Base-by-base conservation (phyloP, 345 rosid species). In the Syzygium jambos region DNA sequence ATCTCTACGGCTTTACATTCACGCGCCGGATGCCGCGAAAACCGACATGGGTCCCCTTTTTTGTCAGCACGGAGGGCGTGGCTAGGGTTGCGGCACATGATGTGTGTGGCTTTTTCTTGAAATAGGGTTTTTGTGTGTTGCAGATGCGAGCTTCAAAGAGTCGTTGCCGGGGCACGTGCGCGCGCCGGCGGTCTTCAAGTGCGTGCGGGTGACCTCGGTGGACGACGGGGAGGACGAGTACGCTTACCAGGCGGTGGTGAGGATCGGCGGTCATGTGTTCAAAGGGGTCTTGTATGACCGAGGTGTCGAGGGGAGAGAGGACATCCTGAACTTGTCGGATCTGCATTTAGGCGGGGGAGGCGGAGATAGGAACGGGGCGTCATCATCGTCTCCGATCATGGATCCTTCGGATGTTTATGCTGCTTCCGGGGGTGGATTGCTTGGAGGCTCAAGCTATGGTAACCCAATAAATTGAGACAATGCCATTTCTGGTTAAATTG, bases 201-300 rank as follows among this genome's bases (percentile, higher is more conserved):
- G 99, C 89, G 99, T 98, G 57, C 90, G 95, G 88, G 98, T 98
- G 87, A 96, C 99, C 4, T 97, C 98, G 12, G 91, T 98, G 88
- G 99, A 98, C 55, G 99, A 93, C 10, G 99, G 98, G 2, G 97
- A 94, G 51, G 99, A 95, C 87, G 98, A 98, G 92, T 95, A 92
- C 85, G 99, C 98, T 2, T 98, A 98, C 85, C 98, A 98, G 84
- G 99, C 99, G 8, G 95, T 92, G 86, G 99, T 95, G 29, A 96
- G 95, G 89, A 98, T 98, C 55, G 96, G 97, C 12, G 98, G 99
- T 25, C 99, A 92, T 88, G 95, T 98, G 27, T 98, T 95, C 86
- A 96, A 95, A 93, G 99, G 99, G 86, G 91, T 98, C 90, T 90
- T 98, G 54, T 96, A 96, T 41, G 98, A 96, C 89, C 98, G 94